Evolutionary conservation across 1,139 yeast genomes (phyloP).

Genomic region (Blastobotrys indianensis): DNA sequence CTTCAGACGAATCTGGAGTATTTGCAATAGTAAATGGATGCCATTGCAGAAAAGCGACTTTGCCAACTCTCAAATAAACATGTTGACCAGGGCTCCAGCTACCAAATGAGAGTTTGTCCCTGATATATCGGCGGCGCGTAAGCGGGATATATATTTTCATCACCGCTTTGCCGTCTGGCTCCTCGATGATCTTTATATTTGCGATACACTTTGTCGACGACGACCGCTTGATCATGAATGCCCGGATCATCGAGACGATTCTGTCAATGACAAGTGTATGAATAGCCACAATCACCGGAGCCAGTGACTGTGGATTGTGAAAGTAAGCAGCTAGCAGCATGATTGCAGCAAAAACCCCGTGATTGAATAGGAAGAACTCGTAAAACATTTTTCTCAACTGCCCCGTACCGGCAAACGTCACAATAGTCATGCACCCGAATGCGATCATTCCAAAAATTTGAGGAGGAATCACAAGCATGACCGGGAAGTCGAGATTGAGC

Average conservation of each 20-base stretch:
- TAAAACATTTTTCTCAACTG: constrained; percentile 40
- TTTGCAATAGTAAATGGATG: constrained; percentile 48
- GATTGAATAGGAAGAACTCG: constrained; percentile 44
- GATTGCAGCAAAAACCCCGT: constrained; percentile 40
- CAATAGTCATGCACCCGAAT: constrained; percentile 36
- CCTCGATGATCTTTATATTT: constrained; percentile 28
- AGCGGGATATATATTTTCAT: constrained; percentile 11
- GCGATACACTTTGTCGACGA: constrained; percentile 41
- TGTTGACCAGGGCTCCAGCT: constrained; percentile 49
- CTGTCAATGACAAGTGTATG: constrained; percentile 45
- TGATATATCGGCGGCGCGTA: constrained; percentile 14
- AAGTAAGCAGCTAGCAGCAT: constrained; percentile 43
- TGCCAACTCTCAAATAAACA: constrained; percentile 39
- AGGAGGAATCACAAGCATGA: constrained; percentile 46
- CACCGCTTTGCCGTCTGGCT: constrained; percentile 37
- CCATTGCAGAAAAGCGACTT: constrained; percentile 38
- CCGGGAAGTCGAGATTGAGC: constrained; percentile 37
- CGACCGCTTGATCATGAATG: constrained; percentile 34
- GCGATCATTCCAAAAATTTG: constrained; percentile 49
- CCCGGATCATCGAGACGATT: constrained; percentile 34
- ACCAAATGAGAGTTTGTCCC: constrained; percentile 27
- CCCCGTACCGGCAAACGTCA: constrained; percentile 39
- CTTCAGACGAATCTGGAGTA: constrained; percentile 36
- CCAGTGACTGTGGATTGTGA: constrained; percentile 39
- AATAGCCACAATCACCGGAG: constrained; percentile 40